Evolutionary conservation across 108 stramenopile genomes (phyloP).

Genomic region (Seminavis robusta): DNA sequence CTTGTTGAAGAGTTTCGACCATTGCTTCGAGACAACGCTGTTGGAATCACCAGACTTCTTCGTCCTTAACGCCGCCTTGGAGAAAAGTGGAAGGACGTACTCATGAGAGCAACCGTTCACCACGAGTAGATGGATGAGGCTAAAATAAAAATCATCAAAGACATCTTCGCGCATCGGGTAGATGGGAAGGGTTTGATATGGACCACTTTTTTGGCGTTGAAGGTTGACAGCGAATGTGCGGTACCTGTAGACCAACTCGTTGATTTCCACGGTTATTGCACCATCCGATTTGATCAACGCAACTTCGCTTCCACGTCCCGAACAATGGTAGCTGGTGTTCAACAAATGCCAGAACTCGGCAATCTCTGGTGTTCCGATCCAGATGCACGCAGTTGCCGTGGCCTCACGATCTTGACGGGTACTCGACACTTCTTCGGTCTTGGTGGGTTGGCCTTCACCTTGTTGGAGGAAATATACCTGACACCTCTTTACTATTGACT

Average conservation of each 20-base stretch:
- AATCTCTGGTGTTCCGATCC: background rate
- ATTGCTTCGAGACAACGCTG: background rate
- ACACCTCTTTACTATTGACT: no score
- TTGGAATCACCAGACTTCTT: background rate
- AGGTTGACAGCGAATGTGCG: background rate
- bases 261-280: background rate
- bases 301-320: background rate
- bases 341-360: background rate
- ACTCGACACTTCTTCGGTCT: background rate
- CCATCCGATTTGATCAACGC: background rate
- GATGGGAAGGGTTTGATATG: background rate
- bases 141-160: background rate
- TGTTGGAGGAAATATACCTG: no score
- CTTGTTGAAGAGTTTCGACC: background rate
- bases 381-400: background rate
- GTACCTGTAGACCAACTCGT: background rate
- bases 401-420: background rate
- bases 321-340: conserved; percentile 1
- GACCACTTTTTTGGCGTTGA: background rate
- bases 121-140: background rate
- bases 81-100: background rate
- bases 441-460: background rate
- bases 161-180: background rate
- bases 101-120: background rate
- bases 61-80: background rate